phyloP scores from a whole-genome alignment of 495 filamentous ascomycete genomes.

The Copromyces sp. region DNA sequence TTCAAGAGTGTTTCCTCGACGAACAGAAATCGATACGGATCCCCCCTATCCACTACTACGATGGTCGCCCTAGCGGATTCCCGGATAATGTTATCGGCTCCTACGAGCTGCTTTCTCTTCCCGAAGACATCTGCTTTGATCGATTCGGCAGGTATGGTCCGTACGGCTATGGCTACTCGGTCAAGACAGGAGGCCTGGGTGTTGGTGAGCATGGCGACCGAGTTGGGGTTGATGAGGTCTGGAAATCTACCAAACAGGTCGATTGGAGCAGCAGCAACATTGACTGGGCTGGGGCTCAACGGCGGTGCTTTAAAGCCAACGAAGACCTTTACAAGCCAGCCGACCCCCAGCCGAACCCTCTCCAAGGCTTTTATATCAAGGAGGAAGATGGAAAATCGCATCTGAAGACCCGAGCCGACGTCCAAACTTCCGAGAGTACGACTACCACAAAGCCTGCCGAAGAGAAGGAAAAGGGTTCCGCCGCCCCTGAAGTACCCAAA shows the following conservation, averaged over 20 bases:
- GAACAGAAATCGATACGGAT: constrained; percentile 47
- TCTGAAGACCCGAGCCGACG: constrained; percentile 8
- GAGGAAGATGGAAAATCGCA: constrained; percentile 9
- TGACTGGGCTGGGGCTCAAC: constrained; percentile 66
- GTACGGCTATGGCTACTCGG: constrained; percentile 80
- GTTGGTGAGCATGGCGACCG: constrained; percentile 68
- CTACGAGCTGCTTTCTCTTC: constrained; percentile 67
- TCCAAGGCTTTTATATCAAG: constrained; percentile 34
- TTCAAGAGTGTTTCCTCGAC: constrained; percentile 68
- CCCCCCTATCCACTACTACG: constrained; percentile 57
- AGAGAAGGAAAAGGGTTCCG: background rate
- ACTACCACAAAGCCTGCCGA: background rate
- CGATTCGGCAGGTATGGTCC: constrained; percentile 79
- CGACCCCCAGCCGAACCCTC: constrained; percentile 26
- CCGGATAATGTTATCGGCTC: constrained; percentile 76
- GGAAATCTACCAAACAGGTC: constrained; percentile 55
- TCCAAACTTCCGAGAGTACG: constrained; percentile 32
- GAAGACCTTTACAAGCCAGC: constrained; percentile 51
- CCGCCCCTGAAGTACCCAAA: constrained; percentile 2
- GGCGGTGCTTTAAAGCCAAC: constrained; percentile 59
- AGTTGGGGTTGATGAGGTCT: constrained; percentile 63
- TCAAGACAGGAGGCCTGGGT: constrained; percentile 66
- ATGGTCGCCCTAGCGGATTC: constrained; percentile 68
- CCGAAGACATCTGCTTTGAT: constrained; percentile 88
- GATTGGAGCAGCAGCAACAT: constrained; percentile 58